Percentiles rank a stretch among this genome's conserved stretches.
Conservation (phyloP, 306 rosid species). For the Acacia melanoxylon region DNA sequence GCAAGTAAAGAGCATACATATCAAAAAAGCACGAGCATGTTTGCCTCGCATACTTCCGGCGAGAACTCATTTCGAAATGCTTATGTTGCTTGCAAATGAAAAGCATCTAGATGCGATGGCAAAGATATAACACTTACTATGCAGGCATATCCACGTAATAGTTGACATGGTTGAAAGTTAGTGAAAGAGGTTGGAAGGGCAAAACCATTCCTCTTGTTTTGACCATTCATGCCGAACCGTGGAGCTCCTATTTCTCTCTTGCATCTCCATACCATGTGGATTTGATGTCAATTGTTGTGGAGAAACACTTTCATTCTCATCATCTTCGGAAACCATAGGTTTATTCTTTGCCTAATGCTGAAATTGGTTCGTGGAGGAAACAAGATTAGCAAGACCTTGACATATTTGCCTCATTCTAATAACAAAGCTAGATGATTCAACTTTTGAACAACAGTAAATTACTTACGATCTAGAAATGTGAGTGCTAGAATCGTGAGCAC, state of each 20-base stretch:
- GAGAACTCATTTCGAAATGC: neutral
- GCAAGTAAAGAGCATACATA: neutral
- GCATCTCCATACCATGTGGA: conserved; percentile 31
- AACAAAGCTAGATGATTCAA: neutral
- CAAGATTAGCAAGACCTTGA: neutral
- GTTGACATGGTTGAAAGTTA: conserved; percentile 61
- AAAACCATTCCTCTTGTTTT: conserved; percentile 58
- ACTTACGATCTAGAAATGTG: conserved; percentile 58
- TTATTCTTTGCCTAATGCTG: conserved; percentile 54
- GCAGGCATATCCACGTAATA: conserved; percentile 70
- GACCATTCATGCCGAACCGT: neutral
- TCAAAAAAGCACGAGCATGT: neutral
- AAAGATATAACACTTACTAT: conserved; percentile 39
- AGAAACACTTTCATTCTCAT: conserved; percentile 29
- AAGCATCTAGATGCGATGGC: neutral
- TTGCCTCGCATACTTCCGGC: neutral
- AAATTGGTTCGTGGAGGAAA: conserved; percentile 21
- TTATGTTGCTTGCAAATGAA: neutral
- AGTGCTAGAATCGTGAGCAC: conserved; percentile 47
- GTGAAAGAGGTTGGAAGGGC: conserved; percentile 62
- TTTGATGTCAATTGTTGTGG: neutral
- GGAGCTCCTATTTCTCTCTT: conserved; percentile 20
- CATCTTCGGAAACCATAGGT: conserved; percentile 40
- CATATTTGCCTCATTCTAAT: neutral
- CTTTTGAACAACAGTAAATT: neutral